Conservation (phyloP, 495 filamentous ascomycete species). For the Lineolata rhizophorae region DNA sequence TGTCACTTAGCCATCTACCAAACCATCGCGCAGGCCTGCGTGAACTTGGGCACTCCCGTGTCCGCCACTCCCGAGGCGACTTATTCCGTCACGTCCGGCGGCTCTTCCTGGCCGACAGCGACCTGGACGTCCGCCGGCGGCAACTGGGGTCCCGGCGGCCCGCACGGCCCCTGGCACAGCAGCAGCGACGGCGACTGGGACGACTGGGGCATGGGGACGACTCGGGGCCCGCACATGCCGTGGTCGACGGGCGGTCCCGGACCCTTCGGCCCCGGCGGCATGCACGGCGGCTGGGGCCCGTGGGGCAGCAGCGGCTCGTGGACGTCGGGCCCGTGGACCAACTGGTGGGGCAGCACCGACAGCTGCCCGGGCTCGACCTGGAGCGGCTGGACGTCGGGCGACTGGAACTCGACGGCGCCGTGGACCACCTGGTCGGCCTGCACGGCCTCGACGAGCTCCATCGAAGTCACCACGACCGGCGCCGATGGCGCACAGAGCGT, state of each 20-base stretch:
- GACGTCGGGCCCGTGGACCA: slow-evolving; percentile 9
- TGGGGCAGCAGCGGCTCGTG: background rate
- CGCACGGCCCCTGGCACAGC: background rate
- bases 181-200: background rate
- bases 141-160: background rate
- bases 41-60: too few species aligned
- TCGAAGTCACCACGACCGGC: slow-evolving; percentile 11
- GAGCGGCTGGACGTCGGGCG: slow-evolving; percentile 14
- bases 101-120: background rate
- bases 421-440: slow-evolving; percentile 17
- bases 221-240: background rate
- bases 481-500: slow-evolving; percentile 7
- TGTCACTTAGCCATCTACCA: too few species aligned
- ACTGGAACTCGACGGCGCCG: slow-evolving; percentile 12
- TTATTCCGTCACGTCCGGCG: background rate
- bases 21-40: too few species aligned
- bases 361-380: slow-evolving; percentile 13
- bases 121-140: background rate
- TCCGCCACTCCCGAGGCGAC: too few species aligned
- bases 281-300: background rate
- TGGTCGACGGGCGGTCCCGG: background rate
- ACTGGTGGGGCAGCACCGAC: slow-evolving; percentile 12
- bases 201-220: background rate
- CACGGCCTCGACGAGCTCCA: slow-evolving; percentile 12
- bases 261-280: background rate